Conservation (phyloP, 768 basidiomycete genomes). For the Suillus sp. region DNA sequence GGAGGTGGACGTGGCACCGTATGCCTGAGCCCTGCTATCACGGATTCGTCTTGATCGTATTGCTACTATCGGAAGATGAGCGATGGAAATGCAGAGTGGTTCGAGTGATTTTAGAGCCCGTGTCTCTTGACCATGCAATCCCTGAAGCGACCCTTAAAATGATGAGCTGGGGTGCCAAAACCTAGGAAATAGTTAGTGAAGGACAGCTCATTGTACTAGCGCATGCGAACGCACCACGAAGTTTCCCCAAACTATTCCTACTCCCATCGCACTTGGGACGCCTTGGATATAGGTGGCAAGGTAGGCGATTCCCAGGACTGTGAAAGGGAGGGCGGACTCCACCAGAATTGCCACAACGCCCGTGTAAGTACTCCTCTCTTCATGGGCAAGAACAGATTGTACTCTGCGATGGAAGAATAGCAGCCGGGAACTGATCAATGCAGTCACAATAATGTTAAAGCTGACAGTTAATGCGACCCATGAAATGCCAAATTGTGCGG, state of each 20-base stretch:
- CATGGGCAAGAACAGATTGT: not conserved
- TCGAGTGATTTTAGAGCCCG: not conserved
- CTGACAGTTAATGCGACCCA: conserved; percentile 5
- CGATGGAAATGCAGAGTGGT: not conserved
- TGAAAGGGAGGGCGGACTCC: conserved; percentile 11
- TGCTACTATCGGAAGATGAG: not conserved
- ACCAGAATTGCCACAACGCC: conserved; percentile 4
- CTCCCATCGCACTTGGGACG: not conserved
- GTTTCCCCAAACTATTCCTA: conserved; percentile 4
- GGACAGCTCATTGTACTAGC: not conserved
- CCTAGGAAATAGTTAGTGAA: not conserved
- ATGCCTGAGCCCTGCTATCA: not conserved
- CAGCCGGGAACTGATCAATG: not conserved
- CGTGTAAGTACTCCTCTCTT: not conserved
- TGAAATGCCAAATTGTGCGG: conserved; percentile 8
- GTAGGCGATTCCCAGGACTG: conserved; percentile 6
- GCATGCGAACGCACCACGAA: conserved; percentile 1
- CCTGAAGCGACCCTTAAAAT: conserved; percentile 6
- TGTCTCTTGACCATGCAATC: conserved; percentile 7
- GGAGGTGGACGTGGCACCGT: not conserved
- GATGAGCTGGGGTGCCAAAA: conserved; percentile 11
- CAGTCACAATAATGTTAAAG: conserved; percentile 8
- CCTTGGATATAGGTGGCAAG: conserved; percentile 2
- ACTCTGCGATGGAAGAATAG: not conserved
- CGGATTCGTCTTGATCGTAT: not conserved